A percentile compares a stretch with the other conserved stretches of the same genome.
Conservation (phyloP, 2,329 filamentous ascomycete species). For the Lomentospora prolificans region DNA sequence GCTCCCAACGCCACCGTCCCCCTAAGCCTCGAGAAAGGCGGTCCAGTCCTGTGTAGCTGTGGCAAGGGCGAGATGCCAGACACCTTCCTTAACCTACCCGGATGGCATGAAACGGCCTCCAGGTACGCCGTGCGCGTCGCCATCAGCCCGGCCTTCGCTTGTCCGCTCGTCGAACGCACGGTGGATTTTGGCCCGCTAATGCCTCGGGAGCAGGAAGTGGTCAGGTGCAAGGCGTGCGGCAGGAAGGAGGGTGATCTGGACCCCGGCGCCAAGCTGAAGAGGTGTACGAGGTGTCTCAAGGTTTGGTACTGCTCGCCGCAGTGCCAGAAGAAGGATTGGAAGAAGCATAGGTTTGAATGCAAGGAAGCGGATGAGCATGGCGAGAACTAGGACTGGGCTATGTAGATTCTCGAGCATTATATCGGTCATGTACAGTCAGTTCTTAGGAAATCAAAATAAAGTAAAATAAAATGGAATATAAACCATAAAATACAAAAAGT, state of each 20-base stretch:
- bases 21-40: constrained; percentile 17
- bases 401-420: too few species aligned
- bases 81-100: constrained; percentile 28
- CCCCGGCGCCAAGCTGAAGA: constrained; percentile 25
- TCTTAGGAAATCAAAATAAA: too few species aligned
- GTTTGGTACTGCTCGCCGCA: constrained; percentile 39
- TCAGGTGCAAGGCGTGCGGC: constrained; percentile 28
- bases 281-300: constrained; percentile 32
- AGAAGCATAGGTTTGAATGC: constrained; percentile 36
- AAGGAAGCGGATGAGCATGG: constrained; percentile 12
- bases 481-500: too few species aligned
- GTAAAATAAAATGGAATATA: too few species aligned
- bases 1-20: constrained; percentile 22
- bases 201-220: constrained; percentile 9
- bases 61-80: constrained; percentile 18
- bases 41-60: constrained; percentile 33
- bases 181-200: constrained; percentile 17
- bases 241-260: constrained; percentile 17
- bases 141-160: constrained; percentile 44
- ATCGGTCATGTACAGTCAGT: too few species aligned
- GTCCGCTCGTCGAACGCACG: constrained; percentile 31
- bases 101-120: constrained; percentile 29
- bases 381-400: too few species aligned
- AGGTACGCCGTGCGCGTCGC: constrained; percentile 42
- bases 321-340: constrained; percentile 47